Percentiles rank a stretch among this genome's conserved stretches.
These are phyloP conservation scores for Apiospora malaysiana DNA, from an alignment of 2,329 filamentous ascomycete genomes.

Conservation along the genomic window DNA sequence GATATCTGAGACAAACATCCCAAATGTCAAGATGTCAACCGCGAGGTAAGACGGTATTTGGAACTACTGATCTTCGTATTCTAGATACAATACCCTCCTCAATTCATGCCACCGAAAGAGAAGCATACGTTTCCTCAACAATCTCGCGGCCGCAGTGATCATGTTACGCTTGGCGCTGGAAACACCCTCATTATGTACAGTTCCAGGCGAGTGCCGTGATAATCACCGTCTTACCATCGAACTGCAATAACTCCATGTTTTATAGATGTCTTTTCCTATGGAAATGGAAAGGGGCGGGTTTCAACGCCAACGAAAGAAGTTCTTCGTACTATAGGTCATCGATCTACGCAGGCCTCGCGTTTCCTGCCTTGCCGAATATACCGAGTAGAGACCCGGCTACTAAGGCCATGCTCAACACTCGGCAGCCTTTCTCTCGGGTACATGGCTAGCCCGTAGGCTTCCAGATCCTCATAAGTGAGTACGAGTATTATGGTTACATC, in stretches of 20 bases:
- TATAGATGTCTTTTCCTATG: no score
- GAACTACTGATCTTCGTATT: neutral
- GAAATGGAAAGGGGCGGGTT: neutral
- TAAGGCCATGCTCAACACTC: neutral
- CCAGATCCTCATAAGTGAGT: neutral
- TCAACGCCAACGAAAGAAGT: neutral
- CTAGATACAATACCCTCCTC: neutral
- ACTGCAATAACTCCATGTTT: neutral
- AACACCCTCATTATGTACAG: neutral
- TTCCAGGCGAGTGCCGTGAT: neutral
- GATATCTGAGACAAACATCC: slow-evolving; percentile 7
- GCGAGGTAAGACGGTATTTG: neutral
- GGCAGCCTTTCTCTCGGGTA: neutral
- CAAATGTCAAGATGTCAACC: slow-evolving; percentile 5
- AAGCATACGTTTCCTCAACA: neutral
- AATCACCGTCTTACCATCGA: neutral
- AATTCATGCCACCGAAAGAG: neutral
- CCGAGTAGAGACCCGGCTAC: neutral
- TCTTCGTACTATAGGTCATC: neutral
- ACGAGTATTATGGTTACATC: neutral
- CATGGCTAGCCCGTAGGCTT: neutral
- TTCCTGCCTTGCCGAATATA: neutral
- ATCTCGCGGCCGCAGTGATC: neutral
- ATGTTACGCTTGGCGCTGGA: neutral
- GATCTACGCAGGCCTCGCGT: neutral